Evolutionary conservation across 1,139 yeast genomes (phyloP).

Genomic region (Debaryomyces udenii): DNA sequence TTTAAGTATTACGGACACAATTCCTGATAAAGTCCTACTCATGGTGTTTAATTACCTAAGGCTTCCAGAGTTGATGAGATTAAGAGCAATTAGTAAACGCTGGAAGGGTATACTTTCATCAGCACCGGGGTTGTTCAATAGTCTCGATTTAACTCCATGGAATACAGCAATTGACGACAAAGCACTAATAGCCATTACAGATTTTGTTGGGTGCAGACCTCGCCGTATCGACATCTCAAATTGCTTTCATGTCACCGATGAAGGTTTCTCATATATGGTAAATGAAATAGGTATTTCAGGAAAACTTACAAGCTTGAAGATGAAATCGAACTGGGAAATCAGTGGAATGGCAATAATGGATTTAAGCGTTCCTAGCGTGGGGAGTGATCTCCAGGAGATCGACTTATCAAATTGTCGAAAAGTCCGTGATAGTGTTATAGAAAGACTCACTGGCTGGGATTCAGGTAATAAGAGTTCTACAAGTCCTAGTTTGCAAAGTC

Average conservation of each 20-base stretch:
- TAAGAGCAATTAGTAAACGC: constrained; percentile 57
- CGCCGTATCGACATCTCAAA: constrained; percentile 62
- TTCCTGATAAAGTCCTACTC: constrained; percentile 60
- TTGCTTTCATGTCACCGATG: constrained; percentile 77
- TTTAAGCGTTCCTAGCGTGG: constrained; percentile 65
- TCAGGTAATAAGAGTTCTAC: not conserved
- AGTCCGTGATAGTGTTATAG: constrained; percentile 70
- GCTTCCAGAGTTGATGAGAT: constrained; percentile 59
- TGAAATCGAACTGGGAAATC: constrained; percentile 77
- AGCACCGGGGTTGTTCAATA: constrained; percentile 53
- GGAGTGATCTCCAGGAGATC: constrained; percentile 57
- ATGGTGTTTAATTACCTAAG: constrained; percentile 55
- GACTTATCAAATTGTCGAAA: constrained; percentile 75
- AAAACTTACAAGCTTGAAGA: constrained; percentile 52
- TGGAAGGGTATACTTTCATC: constrained; percentile 70
- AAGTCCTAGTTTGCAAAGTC: constrained; percentile 11
- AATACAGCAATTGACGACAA: constrained; percentile 62
- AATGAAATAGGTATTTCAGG: constrained; percentile 73
- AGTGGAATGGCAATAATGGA: constrained; percentile 84
- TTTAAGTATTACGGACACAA: constrained; percentile 52
- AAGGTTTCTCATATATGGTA: constrained; percentile 69
- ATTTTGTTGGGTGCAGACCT: constrained; percentile 73
- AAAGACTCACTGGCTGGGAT: constrained; percentile 64
- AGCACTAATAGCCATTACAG: constrained; percentile 58
- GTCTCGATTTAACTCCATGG: constrained; percentile 61